Percentiles rank a stretch among this genome's conserved stretches.
phyloP scores from a whole-genome alignment of 805 yeast genomes.

The Tetrapisispora phaffii region DNA sequence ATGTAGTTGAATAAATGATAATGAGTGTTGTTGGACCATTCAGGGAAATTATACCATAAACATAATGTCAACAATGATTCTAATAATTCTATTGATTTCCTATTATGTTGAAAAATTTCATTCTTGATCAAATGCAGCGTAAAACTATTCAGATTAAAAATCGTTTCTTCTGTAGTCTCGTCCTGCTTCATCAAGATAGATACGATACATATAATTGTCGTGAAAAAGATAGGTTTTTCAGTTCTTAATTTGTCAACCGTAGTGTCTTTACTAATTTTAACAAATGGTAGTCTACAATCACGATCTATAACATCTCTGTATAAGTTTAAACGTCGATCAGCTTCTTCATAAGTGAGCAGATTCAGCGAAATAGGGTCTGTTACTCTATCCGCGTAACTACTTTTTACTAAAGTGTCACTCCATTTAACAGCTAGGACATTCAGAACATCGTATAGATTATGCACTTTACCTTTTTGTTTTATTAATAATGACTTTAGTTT shows the following conservation, averaged over 20 bases:
- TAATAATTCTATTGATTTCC: constrained; percentile 58
- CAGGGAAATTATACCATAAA: constrained; percentile 79
- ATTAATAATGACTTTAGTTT: constrained; percentile 19
- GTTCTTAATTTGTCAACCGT: constrained; percentile 40
- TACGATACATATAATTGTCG: constrained; percentile 54
- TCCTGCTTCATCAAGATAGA: constrained; percentile 34
- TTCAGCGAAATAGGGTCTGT: constrained; percentile 52
- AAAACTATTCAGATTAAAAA: constrained; percentile 42
- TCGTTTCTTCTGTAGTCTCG: constrained; percentile 31
- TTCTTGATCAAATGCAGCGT: constrained; percentile 42
- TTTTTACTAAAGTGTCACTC: constrained; percentile 35
- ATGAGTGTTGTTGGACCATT: constrained; percentile 68
- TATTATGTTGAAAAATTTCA: constrained; percentile 61
- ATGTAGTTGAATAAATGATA: constrained; percentile 59
- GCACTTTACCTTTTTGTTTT: constrained; percentile 27
- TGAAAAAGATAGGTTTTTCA: constrained; percentile 51
- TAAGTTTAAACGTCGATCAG: constrained; percentile 40
- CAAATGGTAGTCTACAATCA: constrained; percentile 40
- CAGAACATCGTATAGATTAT: constrained; percentile 35
- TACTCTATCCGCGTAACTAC: constrained; percentile 34
- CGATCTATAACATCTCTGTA: constrained; percentile 41
- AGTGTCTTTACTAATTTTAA: constrained; percentile 39
- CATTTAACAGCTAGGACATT: constrained; percentile 37
- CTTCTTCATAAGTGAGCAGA: constrained; percentile 49
- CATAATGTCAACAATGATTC: constrained; percentile 52